Evolutionary conservation across 352 stramenopile genomes (phyloP).

Genomic region (Phytophthora podocarpi): DNA sequence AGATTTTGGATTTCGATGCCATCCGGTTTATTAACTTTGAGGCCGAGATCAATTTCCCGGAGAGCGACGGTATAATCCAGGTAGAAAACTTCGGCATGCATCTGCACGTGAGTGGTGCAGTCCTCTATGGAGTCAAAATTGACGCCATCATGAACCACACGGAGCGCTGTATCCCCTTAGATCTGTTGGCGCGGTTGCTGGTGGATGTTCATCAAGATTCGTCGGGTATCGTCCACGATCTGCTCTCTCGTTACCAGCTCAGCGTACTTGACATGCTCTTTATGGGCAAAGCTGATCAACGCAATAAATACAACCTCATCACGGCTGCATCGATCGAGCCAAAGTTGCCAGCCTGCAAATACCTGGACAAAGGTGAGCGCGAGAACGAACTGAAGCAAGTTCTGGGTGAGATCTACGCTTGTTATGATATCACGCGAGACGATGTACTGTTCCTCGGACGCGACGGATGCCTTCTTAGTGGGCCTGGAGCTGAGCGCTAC

Average conservation of each 20-base stretch:
- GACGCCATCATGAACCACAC: conserved; percentile 97
- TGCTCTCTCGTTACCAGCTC: conserved; percentile 96
- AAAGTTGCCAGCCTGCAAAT: conserved; percentile 96
- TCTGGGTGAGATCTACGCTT: conserved; percentile 94
- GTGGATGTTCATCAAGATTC: conserved; percentile 97
- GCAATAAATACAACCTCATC: conserved; percentile 98
- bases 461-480: conserved; percentile 93
- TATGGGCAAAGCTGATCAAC: conserved; percentile 91
- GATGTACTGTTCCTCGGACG: conserved; percentile 96
- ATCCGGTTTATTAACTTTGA: conserved; percentile 99
- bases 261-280: conserved; percentile 97
- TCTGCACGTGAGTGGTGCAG: conserved; percentile 70
- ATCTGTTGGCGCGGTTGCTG: conserved; percentile 94
- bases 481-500: conserved; percentile 94
- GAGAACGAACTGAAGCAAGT: conserved; percentile 98
- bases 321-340: conserved; percentile 96
- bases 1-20: conserved; percentile 97
- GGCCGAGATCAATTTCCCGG: conserved; percentile 96
- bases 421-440: conserved; percentile 96
- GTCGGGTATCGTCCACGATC: conserved; percentile 94
- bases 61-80: conserved; percentile 94
- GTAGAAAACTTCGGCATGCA: conserved; percentile 97
- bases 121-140: conserved; percentile 89
- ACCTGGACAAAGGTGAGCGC: conserved; percentile 97
- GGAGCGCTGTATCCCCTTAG: conserved; percentile 95